A percentile compares a stretch with the other conserved stretches of the same genome.
Evolutionary conservation across 106 monocot genomes (phyloP).

Genomic region (Vanilla planifolia): DNA sequence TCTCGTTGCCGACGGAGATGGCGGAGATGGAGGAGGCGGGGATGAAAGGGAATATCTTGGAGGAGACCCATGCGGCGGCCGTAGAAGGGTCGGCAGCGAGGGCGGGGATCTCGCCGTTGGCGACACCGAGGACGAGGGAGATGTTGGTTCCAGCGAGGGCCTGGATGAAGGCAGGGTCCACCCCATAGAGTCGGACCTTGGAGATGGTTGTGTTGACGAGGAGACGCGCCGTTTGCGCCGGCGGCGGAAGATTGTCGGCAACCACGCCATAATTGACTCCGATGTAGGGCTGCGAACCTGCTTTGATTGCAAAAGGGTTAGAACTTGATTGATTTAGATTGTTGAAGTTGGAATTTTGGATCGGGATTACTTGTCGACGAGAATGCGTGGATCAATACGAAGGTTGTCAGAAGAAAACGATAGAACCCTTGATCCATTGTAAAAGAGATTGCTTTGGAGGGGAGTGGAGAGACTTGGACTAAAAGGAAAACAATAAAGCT

Average conservation of each 20-base stretch:
- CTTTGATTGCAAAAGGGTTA: no score
- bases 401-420: not conserved
- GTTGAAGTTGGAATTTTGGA: not conserved
- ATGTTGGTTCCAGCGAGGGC: conserved; percentile 56
- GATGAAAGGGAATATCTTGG: conserved; percentile 68
- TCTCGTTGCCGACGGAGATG: conserved; percentile 79
- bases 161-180: conserved; percentile 41
- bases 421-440: not conserved
- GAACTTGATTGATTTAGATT: not conserved
- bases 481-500: no score
- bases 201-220: conserved; percentile 64
- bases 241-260: conserved; percentile 78
- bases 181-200: conserved; percentile 76
- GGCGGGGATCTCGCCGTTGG: conserved; percentile 69
- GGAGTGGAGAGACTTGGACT: no score
- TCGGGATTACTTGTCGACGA: not conserved
- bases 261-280: conserved; percentile 84
- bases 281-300: conserved; percentile 53
- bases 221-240: conserved; percentile 25
- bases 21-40: conserved; percentile 8
- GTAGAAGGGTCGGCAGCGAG: conserved; percentile 55
- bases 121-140: conserved; percentile 55
- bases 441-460: no score
- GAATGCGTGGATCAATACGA: not conserved
- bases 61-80: conserved; percentile 52